phyloP scores from a whole-genome alignment of 1,284 basidiomycete species.

The Leccinum subrobustum region DNA sequence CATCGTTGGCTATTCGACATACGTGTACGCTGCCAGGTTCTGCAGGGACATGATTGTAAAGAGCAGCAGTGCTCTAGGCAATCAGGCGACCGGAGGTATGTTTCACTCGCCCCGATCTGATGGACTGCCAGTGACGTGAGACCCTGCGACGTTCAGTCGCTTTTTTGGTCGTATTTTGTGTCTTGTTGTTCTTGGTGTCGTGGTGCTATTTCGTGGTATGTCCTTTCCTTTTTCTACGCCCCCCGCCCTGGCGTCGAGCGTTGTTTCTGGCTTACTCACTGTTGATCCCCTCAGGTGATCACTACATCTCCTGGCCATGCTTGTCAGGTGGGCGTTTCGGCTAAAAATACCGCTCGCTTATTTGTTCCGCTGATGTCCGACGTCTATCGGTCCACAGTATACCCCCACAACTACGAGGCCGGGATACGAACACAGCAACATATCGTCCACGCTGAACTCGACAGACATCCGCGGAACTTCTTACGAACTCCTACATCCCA shows the following conservation, averaged over 20 bases:
- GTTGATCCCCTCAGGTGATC: conserved; percentile 39
- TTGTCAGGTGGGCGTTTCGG: conserved; percentile 42
- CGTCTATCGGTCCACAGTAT: conserved; percentile 19
- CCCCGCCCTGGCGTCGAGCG: neutral
- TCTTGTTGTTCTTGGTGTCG: conserved; percentile 51
- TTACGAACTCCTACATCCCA: conserved; percentile 29
- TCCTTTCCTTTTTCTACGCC: neutral
- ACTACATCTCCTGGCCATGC: conserved; percentile 56
- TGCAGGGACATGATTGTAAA: conserved; percentile 56
- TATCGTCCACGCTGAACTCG: conserved; percentile 21
- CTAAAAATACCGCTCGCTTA: neutral
- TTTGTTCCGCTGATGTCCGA: conserved; percentile 10
- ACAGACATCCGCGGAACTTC: conserved; percentile 30
- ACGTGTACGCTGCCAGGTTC: conserved; percentile 59
- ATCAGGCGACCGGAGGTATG: conserved; percentile 50
- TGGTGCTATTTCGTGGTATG: conserved; percentile 59
- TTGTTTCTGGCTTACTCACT: neutral
- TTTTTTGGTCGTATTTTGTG: conserved; percentile 47
- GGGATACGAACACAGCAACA: conserved; percentile 20
- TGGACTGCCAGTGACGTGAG: conserved; percentile 3
- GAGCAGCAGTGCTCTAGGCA: conserved; percentile 38
- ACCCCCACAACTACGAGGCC: conserved; percentile 23
- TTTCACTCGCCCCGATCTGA: neutral
- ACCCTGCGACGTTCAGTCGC: conserved; percentile 39
- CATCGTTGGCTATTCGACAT: conserved; percentile 47